Evolutionary conservation across 2,329 filamentous ascomycete genomes (phyloP).

Genomic region (Fusarium sp.): DNA sequence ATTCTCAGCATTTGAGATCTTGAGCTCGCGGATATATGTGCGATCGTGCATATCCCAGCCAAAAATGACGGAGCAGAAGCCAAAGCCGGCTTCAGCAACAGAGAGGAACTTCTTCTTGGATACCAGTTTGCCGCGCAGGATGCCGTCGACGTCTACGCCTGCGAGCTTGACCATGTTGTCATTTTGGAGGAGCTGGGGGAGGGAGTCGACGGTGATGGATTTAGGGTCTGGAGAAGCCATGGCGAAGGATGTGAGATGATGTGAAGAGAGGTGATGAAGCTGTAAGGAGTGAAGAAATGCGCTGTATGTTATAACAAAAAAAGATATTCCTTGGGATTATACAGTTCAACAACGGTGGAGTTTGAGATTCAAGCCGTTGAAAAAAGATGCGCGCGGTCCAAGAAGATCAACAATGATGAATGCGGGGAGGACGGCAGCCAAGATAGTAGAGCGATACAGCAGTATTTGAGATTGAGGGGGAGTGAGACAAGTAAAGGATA

Average conservation of each 20-base stretch:
- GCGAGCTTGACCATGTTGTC: slow-evolving; percentile 88
- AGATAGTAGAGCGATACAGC: neutral
- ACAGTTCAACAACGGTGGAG: neutral
- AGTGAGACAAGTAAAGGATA: slow-evolving; percentile 4
- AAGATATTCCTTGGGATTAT: neutral
- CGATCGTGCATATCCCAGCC: slow-evolving; percentile 98
- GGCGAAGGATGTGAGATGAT: neutral
- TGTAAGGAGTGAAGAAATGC: neutral
- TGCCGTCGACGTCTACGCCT: slow-evolving; percentile 86
- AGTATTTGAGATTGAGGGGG: neutral
- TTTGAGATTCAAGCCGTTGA: neutral
- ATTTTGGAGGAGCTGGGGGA: slow-evolving; percentile 72
- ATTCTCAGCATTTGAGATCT: slow-evolving; percentile 89
- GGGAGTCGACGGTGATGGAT: slow-evolving; percentile 67
- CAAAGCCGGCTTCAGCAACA: slow-evolving; percentile 82
- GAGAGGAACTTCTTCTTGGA: slow-evolving; percentile 93
- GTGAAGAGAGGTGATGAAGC: neutral
- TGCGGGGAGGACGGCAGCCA: neutral
- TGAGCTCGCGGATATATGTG: slow-evolving; percentile 86
- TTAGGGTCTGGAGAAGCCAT: slow-evolving; percentile 43
- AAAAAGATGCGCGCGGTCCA: slow-evolving; percentile 3
- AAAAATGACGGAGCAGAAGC: slow-evolving; percentile 94
- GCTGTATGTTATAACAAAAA: neutral
- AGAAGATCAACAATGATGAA: neutral
- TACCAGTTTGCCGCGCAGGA: slow-evolving; percentile 88